These are phyloP conservation scores for Epicoccum nigrum DNA, from an alignment of 2,329 filamentous ascomycete species.

Conservation along the genomic window DNA sequence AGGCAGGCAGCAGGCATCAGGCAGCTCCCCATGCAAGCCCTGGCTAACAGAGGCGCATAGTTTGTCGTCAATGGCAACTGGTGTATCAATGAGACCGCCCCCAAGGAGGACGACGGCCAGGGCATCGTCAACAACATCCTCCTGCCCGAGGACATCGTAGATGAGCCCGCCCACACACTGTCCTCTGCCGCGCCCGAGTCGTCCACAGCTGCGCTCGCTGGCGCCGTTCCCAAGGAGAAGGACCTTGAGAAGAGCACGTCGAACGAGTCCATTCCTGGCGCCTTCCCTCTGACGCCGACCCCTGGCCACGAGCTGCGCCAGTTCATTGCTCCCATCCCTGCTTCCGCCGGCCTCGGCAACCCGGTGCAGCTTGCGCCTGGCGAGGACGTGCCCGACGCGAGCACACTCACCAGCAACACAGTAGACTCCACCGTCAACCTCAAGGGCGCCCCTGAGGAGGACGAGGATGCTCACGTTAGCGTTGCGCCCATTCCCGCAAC, in stretches of 20 bases:
- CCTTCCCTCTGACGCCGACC: slow-evolving; percentile 76
- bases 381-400: slow-evolving; percentile 75
- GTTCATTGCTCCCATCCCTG: slow-evolving; percentile 67
- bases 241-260: slow-evolving; percentile 27
- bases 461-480: slow-evolving; percentile 52
- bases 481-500: slow-evolving; percentile 67
- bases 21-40: no score
- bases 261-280: slow-evolving; percentile 60
- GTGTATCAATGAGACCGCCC: slow-evolving; percentile 80
- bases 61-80: slow-evolving; percentile 95
- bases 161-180: slow-evolving; percentile 60
- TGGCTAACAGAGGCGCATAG: slow-evolving; percentile 56
- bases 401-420: slow-evolving; percentile 69
- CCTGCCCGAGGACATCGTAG: slow-evolving; percentile 70
- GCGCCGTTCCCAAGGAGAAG: slow-evolving; percentile 66
- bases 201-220: slow-evolving; percentile 73
- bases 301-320: slow-evolving; percentile 49
- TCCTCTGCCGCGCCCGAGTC: slow-evolving; percentile 73
- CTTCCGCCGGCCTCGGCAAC: slow-evolving; percentile 68
- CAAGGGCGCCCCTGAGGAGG: slow-evolving; percentile 37
- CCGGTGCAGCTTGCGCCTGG: slow-evolving; percentile 79
- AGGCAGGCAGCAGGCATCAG: slow-evolving; percentile 9
- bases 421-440: slow-evolving; percentile 64
- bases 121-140: slow-evolving; percentile 95
- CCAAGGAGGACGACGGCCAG: slow-evolving; percentile 79